Conservation (phyloP, 2,329 filamentous ascomycete genomes). For the Lecanoromycetidae sp. region DNA sequence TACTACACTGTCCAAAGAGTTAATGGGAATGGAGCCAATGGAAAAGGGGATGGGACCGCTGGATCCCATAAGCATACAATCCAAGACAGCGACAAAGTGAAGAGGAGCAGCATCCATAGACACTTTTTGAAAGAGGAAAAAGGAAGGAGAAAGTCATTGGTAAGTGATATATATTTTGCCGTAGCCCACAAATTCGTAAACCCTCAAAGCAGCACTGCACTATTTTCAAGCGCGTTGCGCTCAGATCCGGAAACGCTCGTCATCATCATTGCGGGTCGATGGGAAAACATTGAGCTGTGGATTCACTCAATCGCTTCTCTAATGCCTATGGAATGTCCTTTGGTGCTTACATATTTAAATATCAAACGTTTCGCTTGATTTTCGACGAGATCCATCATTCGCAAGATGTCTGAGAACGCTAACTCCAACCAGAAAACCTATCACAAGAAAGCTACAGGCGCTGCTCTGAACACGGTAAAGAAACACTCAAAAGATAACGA, state of each 20-base stretch:
- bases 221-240: neutral
- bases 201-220: constrained; percentile 12
- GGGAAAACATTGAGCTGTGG: neutral
- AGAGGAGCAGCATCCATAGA: constrained; percentile 66
- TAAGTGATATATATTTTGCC: constrained; percentile 28
- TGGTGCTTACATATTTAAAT: neutral
- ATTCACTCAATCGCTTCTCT: neutral
- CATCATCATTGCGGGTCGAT: constrained; percentile 1
- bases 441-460: constrained; percentile 59
- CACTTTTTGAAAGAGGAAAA: constrained; percentile 52
- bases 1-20: constrained; percentile 68
- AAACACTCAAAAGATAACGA: constrained; percentile 58
- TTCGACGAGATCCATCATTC: neutral
- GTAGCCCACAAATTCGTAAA: neutral
- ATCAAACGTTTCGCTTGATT: neutral
- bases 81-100: constrained; percentile 63
- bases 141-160: constrained; percentile 49
- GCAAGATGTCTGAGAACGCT: constrained; percentile 36
- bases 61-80: constrained; percentile 65
- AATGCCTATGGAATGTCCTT: neutral
- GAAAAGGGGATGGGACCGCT: constrained; percentile 55
- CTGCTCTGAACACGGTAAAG: constrained; percentile 55
- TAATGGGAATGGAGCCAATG: constrained; percentile 63
- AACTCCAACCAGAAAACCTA: constrained; percentile 50
- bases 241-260: constrained; percentile 5